Evolutionary conservation across 441 rosid species (phyloP).

Genomic region (Caryocar brasiliense): DNA sequence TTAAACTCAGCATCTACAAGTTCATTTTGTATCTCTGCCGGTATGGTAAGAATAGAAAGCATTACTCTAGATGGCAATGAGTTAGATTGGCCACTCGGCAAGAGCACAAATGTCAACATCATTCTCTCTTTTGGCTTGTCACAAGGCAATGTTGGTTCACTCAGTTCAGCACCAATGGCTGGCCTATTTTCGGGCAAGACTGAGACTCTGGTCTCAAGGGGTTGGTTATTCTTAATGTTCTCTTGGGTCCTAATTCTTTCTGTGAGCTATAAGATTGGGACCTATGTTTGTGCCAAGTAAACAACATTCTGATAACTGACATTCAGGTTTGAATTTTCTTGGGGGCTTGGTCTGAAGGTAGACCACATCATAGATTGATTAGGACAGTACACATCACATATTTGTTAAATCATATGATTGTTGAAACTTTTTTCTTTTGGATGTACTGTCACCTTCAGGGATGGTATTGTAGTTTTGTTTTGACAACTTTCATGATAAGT

Average conservation of each 20-base stretch:
- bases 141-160: constrained; percentile 19
- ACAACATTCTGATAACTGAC: background rate
- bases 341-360: background rate
- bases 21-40: constrained; percentile 76
- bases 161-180: constrained; percentile 13
- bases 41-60: constrained; percentile 73
- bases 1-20: constrained; percentile 63
- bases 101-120: constrained; percentile 57
- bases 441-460: no score
- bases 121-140: constrained; percentile 37
- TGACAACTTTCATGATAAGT: no score
- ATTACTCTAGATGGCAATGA: constrained; percentile 24
- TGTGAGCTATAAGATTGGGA: constrained; percentile 48
- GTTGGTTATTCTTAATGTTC: constrained; percentile 47
- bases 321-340: background rate
- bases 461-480: no score
- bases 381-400: constrained; percentile 8
- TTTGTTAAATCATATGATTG: no score
- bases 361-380: constrained; percentile 7
- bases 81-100: constrained; percentile 55
- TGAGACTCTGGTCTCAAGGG: constrained; percentile 31
- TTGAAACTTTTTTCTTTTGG: no score
- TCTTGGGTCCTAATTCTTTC: constrained; percentile 64
- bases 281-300: constrained; percentile 50
- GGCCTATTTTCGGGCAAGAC: constrained; percentile 31